These are phyloP conservation scores for Sicyos baderoa DNA, from an alignment of 306 rosid genomes.

Conservation along the genomic window DNA sequence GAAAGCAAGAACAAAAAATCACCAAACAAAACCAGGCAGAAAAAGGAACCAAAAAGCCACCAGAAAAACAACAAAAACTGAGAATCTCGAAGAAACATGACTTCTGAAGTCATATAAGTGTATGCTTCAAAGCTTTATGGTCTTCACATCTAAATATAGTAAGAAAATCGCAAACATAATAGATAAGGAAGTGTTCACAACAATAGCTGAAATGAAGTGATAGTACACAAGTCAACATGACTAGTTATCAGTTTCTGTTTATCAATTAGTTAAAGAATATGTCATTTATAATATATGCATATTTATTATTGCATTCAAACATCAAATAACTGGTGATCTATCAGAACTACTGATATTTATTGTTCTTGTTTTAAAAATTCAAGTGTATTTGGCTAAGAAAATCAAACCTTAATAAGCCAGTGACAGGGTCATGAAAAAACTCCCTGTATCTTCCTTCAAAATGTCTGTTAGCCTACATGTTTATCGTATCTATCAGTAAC, in stretches of 20 bases:
- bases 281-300: neutral
- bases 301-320: neutral
- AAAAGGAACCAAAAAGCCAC: neutral
- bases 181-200: neutral
- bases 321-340: neutral
- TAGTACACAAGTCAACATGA: neutral
- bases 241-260: neutral
- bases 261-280: neutral
- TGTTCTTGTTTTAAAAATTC: neutral
- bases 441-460: constrained; percentile 73
- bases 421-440: constrained; percentile 71
- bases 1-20: neutral
- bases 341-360: neutral
- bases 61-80: neutral
- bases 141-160: too few relatives aligned
- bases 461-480: constrained; percentile 53
- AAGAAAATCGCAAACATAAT: neutral
- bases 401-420: constrained; percentile 55
- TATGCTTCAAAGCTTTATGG: too few relatives aligned
- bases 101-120: neutral
- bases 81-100: neutral
- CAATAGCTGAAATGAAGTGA: constrained; percentile 6
- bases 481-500: constrained; percentile 10
- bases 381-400: neutral
- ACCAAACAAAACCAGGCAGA: neutral